phyloP scores from a whole-genome alignment of 176 grass and related monocot genomes.

The Panicum miliaceum region DNA sequence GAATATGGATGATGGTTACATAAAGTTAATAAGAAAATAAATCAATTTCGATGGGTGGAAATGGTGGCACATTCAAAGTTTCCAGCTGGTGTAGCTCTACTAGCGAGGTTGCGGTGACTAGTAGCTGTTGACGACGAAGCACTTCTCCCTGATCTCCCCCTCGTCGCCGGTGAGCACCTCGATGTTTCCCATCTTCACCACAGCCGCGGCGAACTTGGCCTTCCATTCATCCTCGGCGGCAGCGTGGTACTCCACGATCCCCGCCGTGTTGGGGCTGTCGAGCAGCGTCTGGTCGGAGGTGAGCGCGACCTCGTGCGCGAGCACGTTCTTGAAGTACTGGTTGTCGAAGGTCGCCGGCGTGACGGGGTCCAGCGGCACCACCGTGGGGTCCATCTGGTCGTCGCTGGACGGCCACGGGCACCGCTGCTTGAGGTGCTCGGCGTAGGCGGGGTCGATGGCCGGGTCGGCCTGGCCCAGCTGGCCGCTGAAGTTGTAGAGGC shows the following conservation, averaged over 20 bases:
- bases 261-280: not conserved
- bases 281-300: slow-evolving; percentile 54
- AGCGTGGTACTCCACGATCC: not conserved
- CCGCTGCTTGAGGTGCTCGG: not conserved
- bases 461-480: slow-evolving; percentile 15
- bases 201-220: not conserved
- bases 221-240: not conserved
- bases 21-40: too few relatives aligned
- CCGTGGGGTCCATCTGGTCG: not conserved
- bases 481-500: slow-evolving; percentile 22
- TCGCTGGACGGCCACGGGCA: slow-evolving; percentile 37
- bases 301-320: slow-evolving; percentile 27
- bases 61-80: too few relatives aligned
- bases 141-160: slow-evolving; percentile 41
- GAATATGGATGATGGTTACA: too few relatives aligned
- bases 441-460: slow-evolving; percentile 16
- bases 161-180: slow-evolving; percentile 7
- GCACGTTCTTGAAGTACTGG: slow-evolving; percentile 60
- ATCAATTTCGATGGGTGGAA: too few relatives aligned
- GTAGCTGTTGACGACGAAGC: slow-evolving; percentile 15
- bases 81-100: not conserved
- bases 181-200: slow-evolving; percentile 35
- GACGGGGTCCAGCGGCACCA: slow-evolving; percentile 24
- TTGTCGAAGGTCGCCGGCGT: slow-evolving; percentile 43
- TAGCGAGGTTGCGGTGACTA: not conserved